A percentile compares a stretch with the other conserved stretches of the same genome.
Conservation (phyloP, 306 rosid species). For the Dryas alaskensis region DNA sequence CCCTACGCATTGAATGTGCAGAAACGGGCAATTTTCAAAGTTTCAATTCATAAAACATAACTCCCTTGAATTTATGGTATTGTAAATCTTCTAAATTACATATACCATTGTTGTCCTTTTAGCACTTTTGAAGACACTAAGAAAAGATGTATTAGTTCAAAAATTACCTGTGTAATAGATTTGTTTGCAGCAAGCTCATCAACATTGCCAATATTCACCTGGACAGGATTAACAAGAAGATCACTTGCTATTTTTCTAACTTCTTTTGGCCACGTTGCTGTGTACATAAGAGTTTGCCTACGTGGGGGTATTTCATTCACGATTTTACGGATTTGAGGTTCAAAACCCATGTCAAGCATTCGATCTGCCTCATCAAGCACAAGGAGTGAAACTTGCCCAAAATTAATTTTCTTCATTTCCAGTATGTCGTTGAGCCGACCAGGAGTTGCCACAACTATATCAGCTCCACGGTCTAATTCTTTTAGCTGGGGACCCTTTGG, state of each 20-base stretch:
- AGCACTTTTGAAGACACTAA: not conserved
- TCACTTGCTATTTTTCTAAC: conserved; percentile 93
- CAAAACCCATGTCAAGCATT: conserved; percentile 99
- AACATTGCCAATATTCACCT: conserved; percentile 92
- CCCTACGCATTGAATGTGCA: not conserved
- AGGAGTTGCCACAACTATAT: conserved; percentile 98
- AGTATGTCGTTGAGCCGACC: conserved; percentile 96
- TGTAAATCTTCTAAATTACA: not conserved
- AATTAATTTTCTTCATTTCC: conserved; percentile 87
- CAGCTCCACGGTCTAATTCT: conserved; percentile 93
- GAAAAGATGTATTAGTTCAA: not conserved
- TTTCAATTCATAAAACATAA: not conserved
- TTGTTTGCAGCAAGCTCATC: conserved; percentile 98
- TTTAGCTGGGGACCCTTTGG: conserved; percentile 84
- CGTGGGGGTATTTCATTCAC: conserved; percentile 95
- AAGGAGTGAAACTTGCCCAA: conserved; percentile 88
- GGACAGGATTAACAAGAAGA: conserved; percentile 94
- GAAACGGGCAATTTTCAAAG: not conserved
- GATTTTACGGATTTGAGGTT: conserved; percentile 96
- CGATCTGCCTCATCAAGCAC: conserved; percentile 99
- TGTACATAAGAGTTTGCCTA: conserved; percentile 97
- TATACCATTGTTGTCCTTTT: not conserved
- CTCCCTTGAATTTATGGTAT: not conserved
- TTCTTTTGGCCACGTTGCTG: conserved; percentile 99
- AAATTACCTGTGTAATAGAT: conserved; percentile 86